A percentile compares a stretch with the other conserved stretches of the same genome.
These are phyloP conservation scores for Lipomyces yamadae DNA, from an alignment of 805 yeast genomes.

Conservation along the genomic window DNA sequence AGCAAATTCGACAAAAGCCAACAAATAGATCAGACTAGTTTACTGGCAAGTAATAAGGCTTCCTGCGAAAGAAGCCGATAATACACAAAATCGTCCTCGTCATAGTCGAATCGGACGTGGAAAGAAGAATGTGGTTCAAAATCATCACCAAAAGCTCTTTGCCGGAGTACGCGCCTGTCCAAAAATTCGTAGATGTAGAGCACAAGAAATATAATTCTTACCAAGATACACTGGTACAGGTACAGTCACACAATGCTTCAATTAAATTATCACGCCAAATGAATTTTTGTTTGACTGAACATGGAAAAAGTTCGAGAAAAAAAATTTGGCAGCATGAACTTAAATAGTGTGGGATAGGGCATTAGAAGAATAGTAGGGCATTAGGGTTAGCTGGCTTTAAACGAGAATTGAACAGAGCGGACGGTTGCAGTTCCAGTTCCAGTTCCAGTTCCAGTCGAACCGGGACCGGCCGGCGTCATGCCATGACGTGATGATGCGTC, in stretches of 20 bases:
- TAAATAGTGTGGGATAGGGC: background rate
- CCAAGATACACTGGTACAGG: background rate
- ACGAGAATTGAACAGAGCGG: too few relatives aligned
- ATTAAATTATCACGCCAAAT: background rate
- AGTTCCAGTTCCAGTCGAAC: background rate
- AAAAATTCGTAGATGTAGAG: background rate
- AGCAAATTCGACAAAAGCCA: constrained; percentile 1
- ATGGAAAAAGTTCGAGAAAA: background rate
- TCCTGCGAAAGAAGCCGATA: constrained; percentile 35
- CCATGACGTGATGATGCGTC: background rate
- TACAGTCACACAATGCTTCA: background rate
- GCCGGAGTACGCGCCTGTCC: background rate
- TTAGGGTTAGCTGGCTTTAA: background rate
- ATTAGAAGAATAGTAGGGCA: background rate
- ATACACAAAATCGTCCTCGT: constrained; percentile 35
- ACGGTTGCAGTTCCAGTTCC: too few relatives aligned
- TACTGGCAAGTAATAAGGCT: constrained; percentile 39
- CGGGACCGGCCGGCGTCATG: background rate
- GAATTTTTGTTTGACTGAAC: background rate
- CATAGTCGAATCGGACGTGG: constrained; percentile 39
- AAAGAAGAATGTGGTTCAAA: constrained; percentile 32
- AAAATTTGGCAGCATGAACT: background rate
- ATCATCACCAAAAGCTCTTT: constrained; percentile 24
- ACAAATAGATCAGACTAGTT: constrained; percentile 33
- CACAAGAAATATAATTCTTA: background rate